Conservation (phyloP, 371 early-diverging fungal species). For the Mycotypha africana region DNA sequence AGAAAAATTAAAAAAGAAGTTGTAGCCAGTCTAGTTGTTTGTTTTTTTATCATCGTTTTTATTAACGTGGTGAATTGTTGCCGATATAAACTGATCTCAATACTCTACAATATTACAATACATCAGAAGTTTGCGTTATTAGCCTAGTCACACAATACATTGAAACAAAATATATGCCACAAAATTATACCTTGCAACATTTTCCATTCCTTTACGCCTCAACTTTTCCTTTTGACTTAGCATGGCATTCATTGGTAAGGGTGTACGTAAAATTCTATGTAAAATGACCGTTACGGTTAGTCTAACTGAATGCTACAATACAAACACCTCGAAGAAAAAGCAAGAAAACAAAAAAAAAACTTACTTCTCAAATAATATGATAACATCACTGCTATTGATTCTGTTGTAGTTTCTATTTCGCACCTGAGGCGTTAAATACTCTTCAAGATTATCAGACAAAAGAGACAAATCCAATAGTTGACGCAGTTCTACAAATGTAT, state of each 20-base stretch:
- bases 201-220: constrained; percentile 41
- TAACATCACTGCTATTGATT: constrained; percentile 58
- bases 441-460: constrained; percentile 68
- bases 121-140: too few species aligned
- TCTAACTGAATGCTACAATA: too few species aligned
- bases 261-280: constrained; percentile 18
- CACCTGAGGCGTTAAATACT: constrained; percentile 57
- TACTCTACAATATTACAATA: constrained; percentile 18
- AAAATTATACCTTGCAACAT: constrained; percentile 42
- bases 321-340: too few species aligned
- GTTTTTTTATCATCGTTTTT: too few species aligned
- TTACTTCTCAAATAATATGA: constrained; percentile 80
- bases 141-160: too few species aligned
- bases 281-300: too few species aligned
- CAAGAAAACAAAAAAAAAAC: too few species aligned
- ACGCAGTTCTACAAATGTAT: constrained; percentile 66
- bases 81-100: constrained; percentile 33
- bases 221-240: constrained; percentile 22
- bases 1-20: constrained; percentile 27
- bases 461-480: constrained; percentile 64
- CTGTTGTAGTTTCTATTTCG: constrained; percentile 59
- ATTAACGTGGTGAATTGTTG: too few species aligned
- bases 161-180: too few species aligned
- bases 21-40: constrained; percentile 8
- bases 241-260: constrained; percentile 7